phyloP scores from a whole-genome alignment of 305 asterid species.

The Andrographis paniculata region DNA sequence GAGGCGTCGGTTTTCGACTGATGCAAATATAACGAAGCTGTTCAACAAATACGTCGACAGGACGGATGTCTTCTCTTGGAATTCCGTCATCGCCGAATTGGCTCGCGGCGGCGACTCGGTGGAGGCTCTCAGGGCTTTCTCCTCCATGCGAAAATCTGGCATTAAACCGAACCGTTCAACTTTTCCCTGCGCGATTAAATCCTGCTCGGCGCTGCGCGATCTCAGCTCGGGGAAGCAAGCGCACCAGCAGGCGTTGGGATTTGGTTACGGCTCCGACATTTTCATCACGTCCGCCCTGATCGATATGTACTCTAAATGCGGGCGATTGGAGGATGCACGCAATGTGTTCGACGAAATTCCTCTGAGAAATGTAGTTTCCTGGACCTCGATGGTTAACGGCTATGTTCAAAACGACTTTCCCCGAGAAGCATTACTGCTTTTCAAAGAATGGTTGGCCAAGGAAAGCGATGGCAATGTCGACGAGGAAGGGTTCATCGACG shows the following conservation, averaged over 20 bases:
- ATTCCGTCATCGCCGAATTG: conserved; percentile 71
- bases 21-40: conserved; percentile 28
- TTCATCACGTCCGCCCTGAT: conserved; percentile 72
- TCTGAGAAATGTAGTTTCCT: conserved; percentile 59
- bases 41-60: conserved; percentile 71
- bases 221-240: conserved; percentile 70
- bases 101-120: conserved; percentile 72
- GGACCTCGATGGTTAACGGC: conserved; percentile 85
- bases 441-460: conserved; percentile 43
- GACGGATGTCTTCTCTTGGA: conserved; percentile 69
- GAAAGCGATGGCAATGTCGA: conserved; percentile 22
- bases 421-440: conserved; percentile 54
- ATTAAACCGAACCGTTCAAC: conserved; percentile 67
- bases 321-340: conserved; percentile 46
- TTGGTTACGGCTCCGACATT: conserved; percentile 53
- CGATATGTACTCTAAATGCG: conserved; percentile 77
- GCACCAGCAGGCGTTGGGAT: conserved; percentile 66
- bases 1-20: conserved; percentile 25
- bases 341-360: conserved; percentile 67
- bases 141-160: conserved; percentile 64
- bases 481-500: conserved; percentile 43
- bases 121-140: conserved; percentile 73
- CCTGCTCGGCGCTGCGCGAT: conserved; percentile 65
- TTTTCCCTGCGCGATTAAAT: conserved; percentile 78
- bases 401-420: conserved; percentile 48